These are phyloP conservation scores for Nemania abortiva DNA, from an alignment of 2,329 filamentous ascomycete genomes.

Conservation along the genomic window DNA sequence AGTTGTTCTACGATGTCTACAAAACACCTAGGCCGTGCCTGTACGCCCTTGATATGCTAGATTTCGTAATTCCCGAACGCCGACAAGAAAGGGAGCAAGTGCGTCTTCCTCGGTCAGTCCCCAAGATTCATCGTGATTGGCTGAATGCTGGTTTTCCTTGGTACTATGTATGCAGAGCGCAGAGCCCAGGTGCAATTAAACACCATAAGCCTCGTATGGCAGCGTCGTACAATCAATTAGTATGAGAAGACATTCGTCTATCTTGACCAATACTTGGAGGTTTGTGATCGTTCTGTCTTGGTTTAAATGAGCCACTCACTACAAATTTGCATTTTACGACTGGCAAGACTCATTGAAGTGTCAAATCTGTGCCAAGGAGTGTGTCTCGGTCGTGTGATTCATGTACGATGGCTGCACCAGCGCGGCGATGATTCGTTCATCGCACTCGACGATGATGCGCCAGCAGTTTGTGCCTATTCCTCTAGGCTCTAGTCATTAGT, in stretches of 20 bases:
- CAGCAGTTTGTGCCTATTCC: slow-evolving; percentile 38
- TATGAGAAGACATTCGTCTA: slow-evolving; percentile 14
- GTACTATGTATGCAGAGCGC: not conserved
- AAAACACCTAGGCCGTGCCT: not conserved
- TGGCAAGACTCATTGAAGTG: slow-evolving; percentile 23
- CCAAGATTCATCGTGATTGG: slow-evolving; percentile 23
- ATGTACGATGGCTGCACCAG: slow-evolving; percentile 38
- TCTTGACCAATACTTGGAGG: not conserved
- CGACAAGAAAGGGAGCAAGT: slow-evolving; percentile 10
- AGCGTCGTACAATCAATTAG: slow-evolving; percentile 5
- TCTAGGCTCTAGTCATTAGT: slow-evolving; percentile 22
- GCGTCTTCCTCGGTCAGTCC: slow-evolving; percentile 23
- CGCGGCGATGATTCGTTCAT: slow-evolving; percentile 41
- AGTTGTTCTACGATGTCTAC: not conserved
- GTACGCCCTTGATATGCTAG: not conserved
- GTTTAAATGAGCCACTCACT: slow-evolving; percentile 14
- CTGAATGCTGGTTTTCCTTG: not conserved
- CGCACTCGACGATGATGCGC: slow-evolving; percentile 41
- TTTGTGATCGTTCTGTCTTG: slow-evolving; percentile 5
- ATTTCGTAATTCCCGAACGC: slow-evolving; percentile 8
- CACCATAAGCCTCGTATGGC: not conserved
- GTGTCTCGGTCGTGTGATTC: slow-evolving; percentile 35
- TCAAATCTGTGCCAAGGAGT: slow-evolving; percentile 29
- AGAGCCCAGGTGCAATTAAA: not conserved
- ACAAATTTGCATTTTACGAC: too few species aligned